Percentiles rank a stretch among this genome's conserved stretches.
These are phyloP conservation scores for Remersonia thermophila DNA, from an alignment of 2,329 filamentous ascomycete genomes.

Conservation along the genomic window DNA sequence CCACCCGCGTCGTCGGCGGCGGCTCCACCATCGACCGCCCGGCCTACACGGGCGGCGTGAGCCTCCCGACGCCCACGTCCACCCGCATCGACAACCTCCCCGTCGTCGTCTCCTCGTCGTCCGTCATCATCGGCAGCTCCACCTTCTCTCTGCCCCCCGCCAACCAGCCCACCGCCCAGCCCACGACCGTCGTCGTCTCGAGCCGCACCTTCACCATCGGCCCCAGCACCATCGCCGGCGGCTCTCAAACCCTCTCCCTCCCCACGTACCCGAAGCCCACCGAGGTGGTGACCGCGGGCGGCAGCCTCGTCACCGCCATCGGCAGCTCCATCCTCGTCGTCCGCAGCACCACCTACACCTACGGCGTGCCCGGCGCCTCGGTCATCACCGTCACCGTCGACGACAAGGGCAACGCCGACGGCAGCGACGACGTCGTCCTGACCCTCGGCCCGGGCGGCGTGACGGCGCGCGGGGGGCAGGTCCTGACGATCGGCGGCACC, in stretches of 20 bases:
- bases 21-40: constrained; percentile 34
- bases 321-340: constrained; percentile 32
- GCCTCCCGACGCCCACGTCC: constrained; percentile 25
- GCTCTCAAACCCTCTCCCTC: constrained; percentile 25
- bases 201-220: constrained; percentile 34
- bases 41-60: constrained; percentile 18
- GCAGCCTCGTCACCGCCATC: constrained; percentile 31
- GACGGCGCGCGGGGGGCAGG: constrained; percentile 24
- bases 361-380: constrained; percentile 25
- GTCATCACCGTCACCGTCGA: constrained; percentile 34
- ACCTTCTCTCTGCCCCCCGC: constrained; percentile 26
- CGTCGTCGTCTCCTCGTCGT: constrained; percentile 30
- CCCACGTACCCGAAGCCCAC: constrained; percentile 24
- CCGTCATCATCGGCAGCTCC: constrained; percentile 30
- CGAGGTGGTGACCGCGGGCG: constrained; percentile 35
- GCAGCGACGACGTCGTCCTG: constrained; percentile 25
- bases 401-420: constrained; percentile 17
- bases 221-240: constrained; percentile 27
- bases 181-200: constrained; percentile 29
- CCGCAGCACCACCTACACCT: constrained; percentile 30
- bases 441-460: constrained; percentile 24
- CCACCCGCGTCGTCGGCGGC: constrained; percentile 32
- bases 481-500: constrained; percentile 30
- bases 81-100: constrained; percentile 27
- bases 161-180: constrained; percentile 16